These are phyloP conservation scores for Nigrospora oryzae DNA, from an alignment of 2,329 filamentous ascomycete species.

Conservation along the genomic window DNA sequence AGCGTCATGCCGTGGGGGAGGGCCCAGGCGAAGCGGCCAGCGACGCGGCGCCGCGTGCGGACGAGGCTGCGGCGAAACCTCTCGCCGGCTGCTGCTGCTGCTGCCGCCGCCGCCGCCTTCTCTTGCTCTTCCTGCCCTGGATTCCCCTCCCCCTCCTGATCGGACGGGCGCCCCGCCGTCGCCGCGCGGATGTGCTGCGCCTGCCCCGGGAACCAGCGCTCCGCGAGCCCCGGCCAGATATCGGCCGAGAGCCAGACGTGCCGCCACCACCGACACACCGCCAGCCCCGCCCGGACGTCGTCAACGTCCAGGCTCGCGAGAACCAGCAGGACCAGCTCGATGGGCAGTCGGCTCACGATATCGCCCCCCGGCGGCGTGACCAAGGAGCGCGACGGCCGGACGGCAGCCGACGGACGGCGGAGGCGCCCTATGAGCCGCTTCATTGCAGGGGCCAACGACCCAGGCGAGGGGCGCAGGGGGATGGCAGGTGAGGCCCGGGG, in stretches of 20 bases:
- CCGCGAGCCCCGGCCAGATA: slow-evolving; percentile 17
- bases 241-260: slow-evolving; percentile 18
- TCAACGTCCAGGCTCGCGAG: slow-evolving; percentile 13
- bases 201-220: slow-evolving; percentile 17
- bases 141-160: no score
- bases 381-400: no score
- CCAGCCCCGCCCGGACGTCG: slow-evolving; percentile 13
- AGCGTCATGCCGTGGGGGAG: slow-evolving; percentile 17
- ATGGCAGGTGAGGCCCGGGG: no score
- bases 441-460: no score
- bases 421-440: no score
- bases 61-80: slow-evolving; percentile 13
- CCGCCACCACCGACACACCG: slow-evolving; percentile 12
- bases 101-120: no score
- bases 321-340: slow-evolving; percentile 18
- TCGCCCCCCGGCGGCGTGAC: no score
- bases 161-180: slow-evolving; percentile 3
- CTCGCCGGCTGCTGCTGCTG: slow-evolving; percentile 4
- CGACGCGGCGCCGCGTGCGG: slow-evolving; percentile 10
- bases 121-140: no score
- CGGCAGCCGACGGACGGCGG: no score
- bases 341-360: slow-evolving; percentile 16
- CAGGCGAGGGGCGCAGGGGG: no score
- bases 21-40: slow-evolving; percentile 15
- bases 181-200: slow-evolving; percentile 12